Percentiles rank a stretch among this genome's conserved stretches.
Evolutionary conservation across 306 rosid genomes (phyloP).

Genomic region (Cicer cuneatum): DNA sequence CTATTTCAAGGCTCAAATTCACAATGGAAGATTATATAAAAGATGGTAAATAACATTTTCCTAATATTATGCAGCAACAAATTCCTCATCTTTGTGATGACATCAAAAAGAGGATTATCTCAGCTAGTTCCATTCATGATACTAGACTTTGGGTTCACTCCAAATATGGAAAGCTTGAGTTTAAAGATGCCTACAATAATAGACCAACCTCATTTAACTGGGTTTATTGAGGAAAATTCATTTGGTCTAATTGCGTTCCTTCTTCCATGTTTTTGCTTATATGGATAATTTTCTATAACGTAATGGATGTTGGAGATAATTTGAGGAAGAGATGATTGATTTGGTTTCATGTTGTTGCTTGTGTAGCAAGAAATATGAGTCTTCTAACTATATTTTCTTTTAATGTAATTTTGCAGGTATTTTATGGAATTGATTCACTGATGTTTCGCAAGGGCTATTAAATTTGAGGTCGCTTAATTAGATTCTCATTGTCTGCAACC

Average conservation of each 20-base stretch:
- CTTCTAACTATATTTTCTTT: background rate
- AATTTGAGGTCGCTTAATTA: too few relatives aligned
- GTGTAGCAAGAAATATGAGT: background rate
- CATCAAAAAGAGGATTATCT: background rate
- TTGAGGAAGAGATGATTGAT: background rate
- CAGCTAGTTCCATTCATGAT: background rate
- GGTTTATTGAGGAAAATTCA: background rate
- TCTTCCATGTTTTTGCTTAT: background rate
- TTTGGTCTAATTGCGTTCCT: background rate
- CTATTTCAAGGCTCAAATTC: too few relatives aligned
- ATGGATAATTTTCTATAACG: background rate
- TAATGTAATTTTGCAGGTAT: too few relatives aligned
- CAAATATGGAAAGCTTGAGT: background rate
- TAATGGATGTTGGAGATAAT: background rate
- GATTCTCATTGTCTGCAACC: too few relatives aligned
- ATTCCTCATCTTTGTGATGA: too few relatives aligned
- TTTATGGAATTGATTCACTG: background rate
- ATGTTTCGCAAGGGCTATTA: background rate
- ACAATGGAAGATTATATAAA: too few relatives aligned
- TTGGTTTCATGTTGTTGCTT: background rate
- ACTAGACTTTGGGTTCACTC: background rate
- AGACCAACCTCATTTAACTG: background rate
- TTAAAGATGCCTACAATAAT: background rate
- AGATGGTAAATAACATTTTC: too few relatives aligned
- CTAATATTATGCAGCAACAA: too few relatives aligned